Evolutionary conservation across 2,329 filamentous ascomycete species (phyloP).

Genomic region (Xylariaceae sp.): DNA sequence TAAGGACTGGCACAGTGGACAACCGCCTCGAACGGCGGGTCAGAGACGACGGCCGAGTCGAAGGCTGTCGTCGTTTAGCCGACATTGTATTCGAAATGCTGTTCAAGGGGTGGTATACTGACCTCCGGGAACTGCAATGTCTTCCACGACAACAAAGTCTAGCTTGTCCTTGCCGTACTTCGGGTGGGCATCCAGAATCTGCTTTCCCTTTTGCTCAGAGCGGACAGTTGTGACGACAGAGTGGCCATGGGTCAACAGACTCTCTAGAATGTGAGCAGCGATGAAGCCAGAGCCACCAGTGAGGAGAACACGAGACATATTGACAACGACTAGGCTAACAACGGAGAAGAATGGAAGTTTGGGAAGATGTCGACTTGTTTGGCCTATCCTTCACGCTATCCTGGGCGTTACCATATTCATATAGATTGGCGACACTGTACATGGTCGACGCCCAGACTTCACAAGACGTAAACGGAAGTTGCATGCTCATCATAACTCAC

Average conservation of each 20-base stretch:
- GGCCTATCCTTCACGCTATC: too few relatives aligned
- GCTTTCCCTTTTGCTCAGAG: slow-evolving; percentile 42
- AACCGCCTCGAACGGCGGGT: slow-evolving; percentile 44
- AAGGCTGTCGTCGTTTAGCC: too few relatives aligned
- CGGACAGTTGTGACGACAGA: slow-evolving; percentile 48
- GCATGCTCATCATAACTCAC: too few relatives aligned
- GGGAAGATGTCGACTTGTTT: too few relatives aligned
- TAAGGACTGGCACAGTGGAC: slow-evolving; percentile 54
- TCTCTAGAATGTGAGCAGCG: slow-evolving; percentile 45
- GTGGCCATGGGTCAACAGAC: slow-evolving; percentile 43
- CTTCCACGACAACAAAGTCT: slow-evolving; percentile 57
- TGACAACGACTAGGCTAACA: too few relatives aligned
- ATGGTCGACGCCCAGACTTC: too few relatives aligned
- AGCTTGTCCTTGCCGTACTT: slow-evolving; percentile 32
- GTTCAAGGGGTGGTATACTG: too few relatives aligned
- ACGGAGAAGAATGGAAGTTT: too few relatives aligned
- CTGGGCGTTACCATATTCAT: too few relatives aligned
- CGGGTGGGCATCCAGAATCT: slow-evolving; percentile 42
- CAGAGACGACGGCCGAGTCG: slow-evolving; percentile 47
- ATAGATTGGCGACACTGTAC: too few relatives aligned
- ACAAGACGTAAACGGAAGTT: too few relatives aligned
- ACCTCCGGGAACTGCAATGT: slow-evolving; percentile 56
- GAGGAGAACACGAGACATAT: slow-evolving; percentile 39
- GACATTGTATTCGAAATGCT: neutral
- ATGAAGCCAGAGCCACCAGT: slow-evolving; percentile 43